Evolutionary conservation across 2,329 filamentous ascomycete genomes (phyloP), one percentile per base, ranked within the genome.

Genomic region (Pestalotiopsis sp.): DNA sequence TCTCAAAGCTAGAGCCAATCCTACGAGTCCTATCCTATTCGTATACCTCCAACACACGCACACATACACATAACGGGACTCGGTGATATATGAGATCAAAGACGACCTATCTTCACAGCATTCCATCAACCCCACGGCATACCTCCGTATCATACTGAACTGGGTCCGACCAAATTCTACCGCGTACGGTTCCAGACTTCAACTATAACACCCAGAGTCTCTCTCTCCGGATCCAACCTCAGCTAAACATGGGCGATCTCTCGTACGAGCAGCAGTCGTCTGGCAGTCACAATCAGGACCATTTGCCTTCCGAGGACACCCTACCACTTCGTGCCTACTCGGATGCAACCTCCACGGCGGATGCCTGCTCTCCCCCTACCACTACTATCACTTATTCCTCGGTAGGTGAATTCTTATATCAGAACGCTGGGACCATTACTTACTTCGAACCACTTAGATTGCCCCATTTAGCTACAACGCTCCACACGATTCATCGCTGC

Each of bases 401-500:
- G 39, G 76, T 78, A 75, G 58, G 76, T 73, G 17, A 23, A 57
- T 14, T 70, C 45, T 11, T n/a, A 57, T 57, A 61, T 62, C 20
- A 27, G 31, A 62, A 36, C 36, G 31, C n/a, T 13, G 41, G 39
- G 31, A 65, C 38, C 60, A 23, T 68, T n/a, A 59, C 70, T 72
- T 41, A 75, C 73, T 70, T 12, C 23, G 14, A 36, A 49, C 27
- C 41, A 73, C 73, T 62, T 72, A 79, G 73, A 76, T 80, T n/a
- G 77, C 80, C 56, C 77, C 78, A 17, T 82, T 81, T 74, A 79
- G 77, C 75, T 76, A 78, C 66, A 79, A 80, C 62, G 74, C 80
- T 14, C 73, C 73, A 70, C 82, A 80, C 77, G 84, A 86, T 71
- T 75, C 81, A 49, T 80, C 79, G 59, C 78, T 87, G 67, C 77